These are phyloP conservation scores for Cladosporium sp. DNA, from an alignment of 2,329 filamentous ascomycete genomes.

Conservation along the genomic window DNA sequence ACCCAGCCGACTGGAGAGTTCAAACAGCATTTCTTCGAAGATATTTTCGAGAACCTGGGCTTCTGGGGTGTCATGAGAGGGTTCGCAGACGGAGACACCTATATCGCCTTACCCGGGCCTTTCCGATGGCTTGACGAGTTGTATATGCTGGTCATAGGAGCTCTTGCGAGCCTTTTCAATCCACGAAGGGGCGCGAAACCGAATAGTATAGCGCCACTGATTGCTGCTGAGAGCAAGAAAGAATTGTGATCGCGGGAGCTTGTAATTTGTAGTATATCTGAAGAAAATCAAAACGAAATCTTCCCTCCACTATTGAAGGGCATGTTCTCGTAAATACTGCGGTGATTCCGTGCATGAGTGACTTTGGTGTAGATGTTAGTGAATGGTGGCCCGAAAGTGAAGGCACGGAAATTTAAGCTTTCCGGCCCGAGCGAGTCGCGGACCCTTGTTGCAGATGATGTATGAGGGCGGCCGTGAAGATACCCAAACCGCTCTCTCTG, in stretches of 20 bases:
- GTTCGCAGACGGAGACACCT: constrained; percentile 18
- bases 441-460: too few species aligned
- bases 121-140: constrained; percentile 14
- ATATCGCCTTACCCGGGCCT: constrained; percentile 14
- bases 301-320: too few species aligned
- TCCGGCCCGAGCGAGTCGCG: background rate
- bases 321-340: too few species aligned
- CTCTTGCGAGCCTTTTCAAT: background rate
- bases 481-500: too few species aligned
- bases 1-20: constrained; percentile 16
- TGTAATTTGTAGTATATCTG: background rate
- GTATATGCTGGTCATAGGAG: constrained; percentile 11
- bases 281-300: background rate
- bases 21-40: constrained; percentile 17
- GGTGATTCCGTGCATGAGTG: too few species aligned
- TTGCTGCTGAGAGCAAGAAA: background rate
- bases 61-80: constrained; percentile 12
- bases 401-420: background rate
- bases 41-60: constrained; percentile 9
- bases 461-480: too few species aligned
- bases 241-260: background rate
- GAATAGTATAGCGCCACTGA: background rate
- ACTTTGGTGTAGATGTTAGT: too few species aligned
- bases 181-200: background rate
- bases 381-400: too few species aligned